These are phyloP conservation scores for Aphanomyces invadans DNA, from an alignment of 352 stramenopile genomes.

Conservation along the genomic window DNA sequence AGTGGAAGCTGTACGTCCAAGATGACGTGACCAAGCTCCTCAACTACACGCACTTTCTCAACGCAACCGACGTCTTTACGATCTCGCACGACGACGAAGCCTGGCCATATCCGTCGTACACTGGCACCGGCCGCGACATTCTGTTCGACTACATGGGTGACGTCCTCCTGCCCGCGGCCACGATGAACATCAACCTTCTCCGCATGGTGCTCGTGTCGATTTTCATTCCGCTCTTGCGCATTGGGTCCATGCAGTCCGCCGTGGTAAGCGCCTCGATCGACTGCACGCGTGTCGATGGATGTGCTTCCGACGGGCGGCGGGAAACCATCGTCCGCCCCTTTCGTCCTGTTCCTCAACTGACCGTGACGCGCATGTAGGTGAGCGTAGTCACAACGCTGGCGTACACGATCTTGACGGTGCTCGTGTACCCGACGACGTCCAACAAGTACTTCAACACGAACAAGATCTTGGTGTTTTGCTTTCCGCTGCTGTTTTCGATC, in stretches of 20 bases:
- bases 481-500: conserved; percentile 20
- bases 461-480: conserved; percentile 24
- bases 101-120: conserved; percentile 54
- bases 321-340: too few relatives aligned
- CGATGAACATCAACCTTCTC: conserved; percentile 24
- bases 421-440: conserved; percentile 20
- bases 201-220: conserved; percentile 23
- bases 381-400: conserved; percentile 10
- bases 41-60: conserved; percentile 54
- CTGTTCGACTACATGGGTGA: conserved; percentile 55
- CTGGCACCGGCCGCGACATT: conserved; percentile 47
- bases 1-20: conserved; percentile 69
- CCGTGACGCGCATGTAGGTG: too few relatives aligned
- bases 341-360: too few relatives aligned
- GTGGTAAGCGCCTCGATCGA: not conserved
- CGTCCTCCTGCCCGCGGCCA: conserved; percentile 48
- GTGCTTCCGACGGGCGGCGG: too few relatives aligned
- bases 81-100: conserved; percentile 4
- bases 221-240: conserved; percentile 18
- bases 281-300: not conserved
- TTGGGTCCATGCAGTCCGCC: conserved; percentile 11
- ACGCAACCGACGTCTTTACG: conserved; percentile 34
- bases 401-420: conserved; percentile 11
- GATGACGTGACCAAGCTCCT: conserved; percentile 64
- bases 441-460: conserved; percentile 25